phyloP scores from a whole-genome alignment of 495 filamentous ascomycete genomes.

The Hyaloscypha bicolor region DNA sequence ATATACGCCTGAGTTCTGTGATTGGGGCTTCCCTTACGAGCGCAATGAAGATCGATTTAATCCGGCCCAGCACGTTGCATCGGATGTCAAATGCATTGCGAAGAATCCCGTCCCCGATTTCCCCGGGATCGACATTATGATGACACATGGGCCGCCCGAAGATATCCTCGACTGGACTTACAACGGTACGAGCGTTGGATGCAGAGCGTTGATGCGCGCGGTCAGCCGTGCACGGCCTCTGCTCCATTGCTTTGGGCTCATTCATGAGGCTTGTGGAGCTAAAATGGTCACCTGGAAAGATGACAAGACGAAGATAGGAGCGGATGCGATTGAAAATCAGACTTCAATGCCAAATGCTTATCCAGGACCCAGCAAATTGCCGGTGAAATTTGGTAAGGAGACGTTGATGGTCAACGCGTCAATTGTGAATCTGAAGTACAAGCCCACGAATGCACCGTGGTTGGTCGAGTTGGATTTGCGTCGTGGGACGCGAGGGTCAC shows the following conservation, averaged over 20 bases:
- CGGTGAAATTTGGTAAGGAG: constrained; percentile 50
- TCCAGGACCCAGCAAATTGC: constrained; percentile 43
- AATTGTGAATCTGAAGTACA: constrained; percentile 37
- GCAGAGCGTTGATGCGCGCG: constrained; percentile 57
- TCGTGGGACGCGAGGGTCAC: too few relatives aligned
- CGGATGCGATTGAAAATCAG: neutral
- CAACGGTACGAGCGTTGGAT: constrained; percentile 49
- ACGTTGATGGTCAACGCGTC: constrained; percentile 77
- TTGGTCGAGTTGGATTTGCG: neutral
- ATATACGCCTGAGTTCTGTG: constrained; percentile 61
- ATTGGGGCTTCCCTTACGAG: constrained; percentile 66
- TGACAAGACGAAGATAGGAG: neutral
- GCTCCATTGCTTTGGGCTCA: constrained; percentile 75
- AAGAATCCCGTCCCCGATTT: constrained; percentile 39
- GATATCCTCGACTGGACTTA: constrained; percentile 55
- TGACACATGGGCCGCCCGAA: constrained; percentile 75
- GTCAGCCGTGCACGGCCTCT: constrained; percentile 53
- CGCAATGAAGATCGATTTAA: constrained; percentile 47
- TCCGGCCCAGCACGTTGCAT: constrained; percentile 23
- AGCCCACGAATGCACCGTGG: neutral
- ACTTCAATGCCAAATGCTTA: constrained; percentile 20
- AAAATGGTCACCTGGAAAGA: constrained; percentile 56
- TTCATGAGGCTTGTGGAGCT: constrained; percentile 77
- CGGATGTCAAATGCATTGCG: constrained; percentile 36
- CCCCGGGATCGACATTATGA: constrained; percentile 58